A percentile compares a stretch with the other conserved stretches of the same genome.
Evolutionary conservation across 2,329 filamentous ascomycete species (phyloP).

Genomic region (Graphilbum fragrans): DNA sequence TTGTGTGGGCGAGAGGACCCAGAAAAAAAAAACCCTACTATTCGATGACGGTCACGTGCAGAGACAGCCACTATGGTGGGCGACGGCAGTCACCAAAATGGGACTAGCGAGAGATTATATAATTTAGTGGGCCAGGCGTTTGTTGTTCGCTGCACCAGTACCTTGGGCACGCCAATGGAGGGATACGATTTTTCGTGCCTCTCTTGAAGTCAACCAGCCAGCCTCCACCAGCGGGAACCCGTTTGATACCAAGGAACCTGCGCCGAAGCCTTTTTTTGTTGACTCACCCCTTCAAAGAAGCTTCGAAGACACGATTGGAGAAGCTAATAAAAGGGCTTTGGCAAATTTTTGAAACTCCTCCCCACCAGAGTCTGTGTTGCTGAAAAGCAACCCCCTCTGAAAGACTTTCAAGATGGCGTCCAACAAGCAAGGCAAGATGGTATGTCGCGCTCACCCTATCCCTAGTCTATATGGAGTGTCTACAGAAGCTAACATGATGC

Average conservation of each 20-base stretch:
- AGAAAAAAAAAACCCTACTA: conserved; percentile 5
- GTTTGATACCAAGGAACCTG: neutral
- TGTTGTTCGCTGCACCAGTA: too few relatives aligned
- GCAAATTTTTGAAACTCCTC: conserved; percentile 26
- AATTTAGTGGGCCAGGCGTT: too few relatives aligned
- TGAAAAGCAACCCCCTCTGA: conserved; percentile 15
- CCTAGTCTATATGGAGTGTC: conserved; percentile 3
- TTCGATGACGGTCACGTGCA: neutral
- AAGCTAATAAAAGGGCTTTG: conserved; percentile 1
- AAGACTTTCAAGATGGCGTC: conserved; percentile 42
- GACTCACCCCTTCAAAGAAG: neutral
- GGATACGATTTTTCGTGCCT: too few relatives aligned
- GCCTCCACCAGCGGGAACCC: conserved; percentile 4
- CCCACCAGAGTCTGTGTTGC: conserved; percentile 18
- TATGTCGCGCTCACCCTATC: conserved; percentile 40
- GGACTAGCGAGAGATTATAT: too few relatives aligned
- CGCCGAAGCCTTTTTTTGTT: conserved; percentile 4
- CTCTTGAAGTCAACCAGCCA: too few relatives aligned
- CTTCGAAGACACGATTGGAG: conserved; percentile 3
- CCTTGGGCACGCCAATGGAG: too few relatives aligned
- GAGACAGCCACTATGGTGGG: too few relatives aligned
- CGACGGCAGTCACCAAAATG: too few relatives aligned
- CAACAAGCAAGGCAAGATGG: conserved; percentile 99
- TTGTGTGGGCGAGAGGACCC: conserved; percentile 6
- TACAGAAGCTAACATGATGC: conserved; percentile 5